Evolutionary conservation across 768 basidiomycete genomes (phyloP).

Genomic region (Peribolospora baueri): DNA sequence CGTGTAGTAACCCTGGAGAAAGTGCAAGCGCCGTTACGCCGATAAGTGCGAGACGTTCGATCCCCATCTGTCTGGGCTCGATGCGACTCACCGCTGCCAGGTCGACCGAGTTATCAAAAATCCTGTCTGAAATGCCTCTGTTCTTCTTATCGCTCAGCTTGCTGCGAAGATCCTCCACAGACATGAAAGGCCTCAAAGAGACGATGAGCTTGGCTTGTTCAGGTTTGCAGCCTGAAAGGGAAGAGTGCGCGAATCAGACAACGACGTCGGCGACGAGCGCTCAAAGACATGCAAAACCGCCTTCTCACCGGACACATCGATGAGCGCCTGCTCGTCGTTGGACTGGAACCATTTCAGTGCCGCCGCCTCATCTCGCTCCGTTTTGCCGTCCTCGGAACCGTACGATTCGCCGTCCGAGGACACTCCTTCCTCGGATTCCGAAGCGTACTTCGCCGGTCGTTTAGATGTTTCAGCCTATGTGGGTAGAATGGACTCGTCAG

Average conservation of each 20-base stretch:
- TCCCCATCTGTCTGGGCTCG: constrained; percentile 23
- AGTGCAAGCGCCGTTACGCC: background rate
- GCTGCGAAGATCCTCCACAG: constrained; percentile 42
- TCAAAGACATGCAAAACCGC: background rate
- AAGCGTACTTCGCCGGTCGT: no score
- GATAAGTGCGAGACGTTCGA: constrained; percentile 28
- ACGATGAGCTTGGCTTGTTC: constrained; percentile 64
- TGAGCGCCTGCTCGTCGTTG: no score
- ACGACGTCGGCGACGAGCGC: background rate
- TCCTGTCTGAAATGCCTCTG: constrained; percentile 56
- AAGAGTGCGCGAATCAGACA: background rate
- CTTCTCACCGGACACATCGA: no score
- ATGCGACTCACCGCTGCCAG: no score
- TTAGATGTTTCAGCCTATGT: no score
- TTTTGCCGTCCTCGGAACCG: no score
- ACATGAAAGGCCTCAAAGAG: constrained; percentile 51
- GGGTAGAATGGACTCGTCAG: no score
- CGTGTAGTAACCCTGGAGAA: constrained; percentile 34
- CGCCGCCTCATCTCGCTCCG: no score
- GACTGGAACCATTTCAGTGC: no score
- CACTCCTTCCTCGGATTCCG: no score
- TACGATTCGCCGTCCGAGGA: no score
- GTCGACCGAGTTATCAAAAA: constrained; percentile 71
- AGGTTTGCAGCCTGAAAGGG: constrained; percentile 30
- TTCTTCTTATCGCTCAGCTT: constrained; percentile 78